Percentiles rank a stretch among this genome's conserved stretches.
Conservation (phyloP, 441 rosid genomes). For the Viola pubescens region DNA sequence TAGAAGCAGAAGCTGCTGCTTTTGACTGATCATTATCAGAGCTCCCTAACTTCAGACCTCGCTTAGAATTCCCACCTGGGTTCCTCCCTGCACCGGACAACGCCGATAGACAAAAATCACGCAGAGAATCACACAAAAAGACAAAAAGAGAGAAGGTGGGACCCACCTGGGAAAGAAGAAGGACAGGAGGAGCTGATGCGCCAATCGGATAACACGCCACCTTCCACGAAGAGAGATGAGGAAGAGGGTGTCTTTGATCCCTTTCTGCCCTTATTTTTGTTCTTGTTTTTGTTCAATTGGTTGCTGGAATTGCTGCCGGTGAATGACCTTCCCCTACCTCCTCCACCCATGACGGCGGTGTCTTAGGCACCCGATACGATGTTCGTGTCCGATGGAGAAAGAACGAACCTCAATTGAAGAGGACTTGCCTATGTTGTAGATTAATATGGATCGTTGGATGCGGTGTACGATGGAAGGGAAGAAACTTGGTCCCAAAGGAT, state of each 20-base stretch:
- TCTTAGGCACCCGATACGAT: too few relatives aligned
- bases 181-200: constrained; percentile 10
- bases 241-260: constrained; percentile 13
- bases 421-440: too few relatives aligned
- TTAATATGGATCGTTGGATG: too few relatives aligned
- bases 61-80: constrained; percentile 20
- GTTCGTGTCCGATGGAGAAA: too few relatives aligned
- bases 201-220: constrained; percentile 34
- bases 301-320: constrained; percentile 18
- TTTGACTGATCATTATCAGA: constrained; percentile 15
- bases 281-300: constrained; percentile 7
- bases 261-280: constrained; percentile 5
- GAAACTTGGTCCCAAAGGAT: too few relatives aligned
- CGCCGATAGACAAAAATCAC: constrained; percentile 6
- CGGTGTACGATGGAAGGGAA: too few relatives aligned
- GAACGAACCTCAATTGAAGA: too few relatives aligned
- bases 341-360: constrained; percentile 40
- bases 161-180: constrained; percentile 16
- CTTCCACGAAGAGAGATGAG: constrained; percentile 27
- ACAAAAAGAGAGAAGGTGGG: neutral
- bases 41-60: constrained; percentile 25
- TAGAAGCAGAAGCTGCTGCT: constrained; percentile 38
- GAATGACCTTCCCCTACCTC: constrained; percentile 43
- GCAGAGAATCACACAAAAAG: neutral
- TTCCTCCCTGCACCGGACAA: constrained; percentile 37